phyloP scores from a whole-genome alignment of 176 grass and related monocot species.

The Eragrostis nindensis region DNA sequence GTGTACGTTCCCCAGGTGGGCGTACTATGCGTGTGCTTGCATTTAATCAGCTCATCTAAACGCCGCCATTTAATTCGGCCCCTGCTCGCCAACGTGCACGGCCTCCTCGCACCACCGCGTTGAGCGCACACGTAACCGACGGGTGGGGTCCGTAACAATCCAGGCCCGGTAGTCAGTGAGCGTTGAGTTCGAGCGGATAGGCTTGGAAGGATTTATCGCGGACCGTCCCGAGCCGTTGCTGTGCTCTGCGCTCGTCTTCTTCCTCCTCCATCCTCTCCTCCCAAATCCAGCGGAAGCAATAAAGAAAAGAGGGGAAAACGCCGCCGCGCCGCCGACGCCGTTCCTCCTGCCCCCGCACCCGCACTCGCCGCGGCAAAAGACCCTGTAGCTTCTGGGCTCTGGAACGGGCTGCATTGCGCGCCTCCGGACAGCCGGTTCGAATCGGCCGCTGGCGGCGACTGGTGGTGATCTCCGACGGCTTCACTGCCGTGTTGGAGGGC shows the following conservation, averaged over 20 bases:
- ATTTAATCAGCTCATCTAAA: conserved; percentile 26
- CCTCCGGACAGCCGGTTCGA: background rate
- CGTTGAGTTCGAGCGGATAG: background rate
- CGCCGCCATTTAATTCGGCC: conserved; percentile 26
- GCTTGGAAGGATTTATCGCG: background rate
- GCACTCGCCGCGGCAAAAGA: background rate
- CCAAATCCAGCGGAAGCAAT: conserved; percentile 8
- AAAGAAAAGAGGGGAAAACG: background rate
- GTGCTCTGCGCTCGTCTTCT: conserved; percentile 15
- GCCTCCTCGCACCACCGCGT: background rate
- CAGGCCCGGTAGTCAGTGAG: background rate
- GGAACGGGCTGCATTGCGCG: background rate
- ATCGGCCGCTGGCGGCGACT: too few relatives aligned
- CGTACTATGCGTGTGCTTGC: background rate
- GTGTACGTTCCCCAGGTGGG: background rate
- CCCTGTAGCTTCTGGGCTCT: too few relatives aligned
- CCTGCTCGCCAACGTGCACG: background rate
- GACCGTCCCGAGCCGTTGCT: conserved; percentile 23
- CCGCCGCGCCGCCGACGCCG: background rate
- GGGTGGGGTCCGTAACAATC: too few relatives aligned
- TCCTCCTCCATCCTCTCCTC: background rate
- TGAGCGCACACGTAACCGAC: fast-evolving
- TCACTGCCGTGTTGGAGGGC: background rate
- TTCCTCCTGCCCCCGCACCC: background rate
- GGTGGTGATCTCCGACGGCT: background rate